A percentile compares a stretch with the other conserved stretches of the same genome.
Conservation (phyloP, 2,329 filamentous ascomycete species). For the Aspergillus sp. region DNA sequence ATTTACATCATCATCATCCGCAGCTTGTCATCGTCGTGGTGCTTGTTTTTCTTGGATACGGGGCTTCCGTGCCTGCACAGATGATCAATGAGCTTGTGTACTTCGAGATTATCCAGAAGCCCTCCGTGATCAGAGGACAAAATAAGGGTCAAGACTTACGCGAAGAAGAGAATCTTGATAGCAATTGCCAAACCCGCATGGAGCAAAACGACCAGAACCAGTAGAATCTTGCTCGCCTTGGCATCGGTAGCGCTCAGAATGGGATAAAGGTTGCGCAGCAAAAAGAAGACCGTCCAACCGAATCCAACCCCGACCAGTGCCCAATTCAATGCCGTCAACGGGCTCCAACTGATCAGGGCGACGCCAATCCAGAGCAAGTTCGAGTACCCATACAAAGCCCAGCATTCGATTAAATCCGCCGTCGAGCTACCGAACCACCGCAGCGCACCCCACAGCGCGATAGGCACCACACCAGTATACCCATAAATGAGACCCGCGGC, state of each 20-base stretch:
- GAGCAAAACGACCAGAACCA: constrained; percentile 73
- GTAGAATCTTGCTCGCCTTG: constrained; percentile 79
- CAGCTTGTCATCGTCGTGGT: constrained; percentile 22
- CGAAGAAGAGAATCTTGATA: constrained; percentile 97
- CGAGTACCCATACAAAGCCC: constrained; percentile 89
- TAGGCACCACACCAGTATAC: constrained; percentile 80
- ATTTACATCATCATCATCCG: constrained; percentile 21
- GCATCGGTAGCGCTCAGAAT: constrained; percentile 87
- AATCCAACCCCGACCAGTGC: constrained; percentile 84
- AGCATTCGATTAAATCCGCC: constrained; percentile 89
- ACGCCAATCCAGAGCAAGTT: constrained; percentile 98
- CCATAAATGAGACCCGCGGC: constrained; percentile 91
- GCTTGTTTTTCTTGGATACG: constrained; percentile 38
- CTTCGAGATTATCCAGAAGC: not conserved
- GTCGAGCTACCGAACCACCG: constrained; percentile 94
- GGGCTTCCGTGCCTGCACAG: constrained; percentile 53
- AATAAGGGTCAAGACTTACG: constrained; percentile 37
- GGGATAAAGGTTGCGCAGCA: constrained; percentile 80
- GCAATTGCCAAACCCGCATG: constrained; percentile 86
- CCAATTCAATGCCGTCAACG: constrained; percentile 80
- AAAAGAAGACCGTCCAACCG: constrained; percentile 70
- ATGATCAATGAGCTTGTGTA: not conserved
- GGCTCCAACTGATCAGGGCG: constrained; percentile 83
- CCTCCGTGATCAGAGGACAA: not conserved
- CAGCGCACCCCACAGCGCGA: constrained; percentile 76